These are phyloP conservation scores for Epichloe gansuensis DNA, from an alignment of 2,329 filamentous ascomycete genomes.

Conservation along the genomic window DNA sequence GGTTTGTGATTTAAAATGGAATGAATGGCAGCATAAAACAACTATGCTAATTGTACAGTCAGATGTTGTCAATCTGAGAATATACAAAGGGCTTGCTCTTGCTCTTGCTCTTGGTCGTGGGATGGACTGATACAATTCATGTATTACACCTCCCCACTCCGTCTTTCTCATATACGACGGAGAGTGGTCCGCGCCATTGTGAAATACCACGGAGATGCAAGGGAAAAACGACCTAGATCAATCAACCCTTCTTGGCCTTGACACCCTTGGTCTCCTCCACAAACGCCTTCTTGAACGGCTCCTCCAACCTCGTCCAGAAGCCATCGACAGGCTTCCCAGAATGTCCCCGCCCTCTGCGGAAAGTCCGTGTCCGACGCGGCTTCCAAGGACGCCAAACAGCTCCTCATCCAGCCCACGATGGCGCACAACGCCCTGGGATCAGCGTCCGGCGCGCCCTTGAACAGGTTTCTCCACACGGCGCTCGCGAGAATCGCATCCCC, in stretches of 20 bases:
- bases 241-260: not conserved
- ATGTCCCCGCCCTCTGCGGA: slow-evolving; percentile 20
- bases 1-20: not conserved
- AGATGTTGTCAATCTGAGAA: not conserved
- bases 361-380: slow-evolving; percentile 33
- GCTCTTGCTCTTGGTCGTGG: too few relatives aligned
- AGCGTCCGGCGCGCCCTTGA: slow-evolving; percentile 52
- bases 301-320: slow-evolving; percentile 33
- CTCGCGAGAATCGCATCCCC: slow-evolving; percentile 64
- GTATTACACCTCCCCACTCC: not conserved
- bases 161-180: not conserved
- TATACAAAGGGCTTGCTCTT: not conserved
- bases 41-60: not conserved
- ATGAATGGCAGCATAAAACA: not conserved
- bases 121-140: too few relatives aligned
- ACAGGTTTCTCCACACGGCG: slow-evolving; percentile 89
- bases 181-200: too few relatives aligned
- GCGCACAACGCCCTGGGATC: slow-evolving; percentile 40
- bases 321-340: slow-evolving; percentile 24
- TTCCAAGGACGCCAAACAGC: slow-evolving; percentile 35
- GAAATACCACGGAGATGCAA: too few relatives aligned
- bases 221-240: too few relatives aligned
- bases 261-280: not conserved
- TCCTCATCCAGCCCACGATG: slow-evolving; percentile 45
- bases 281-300: slow-evolving; percentile 18